These are phyloP conservation scores for Pythium dissimile DNA, from an alignment of 352 stramenopile genomes.

Conservation along the genomic window DNA sequence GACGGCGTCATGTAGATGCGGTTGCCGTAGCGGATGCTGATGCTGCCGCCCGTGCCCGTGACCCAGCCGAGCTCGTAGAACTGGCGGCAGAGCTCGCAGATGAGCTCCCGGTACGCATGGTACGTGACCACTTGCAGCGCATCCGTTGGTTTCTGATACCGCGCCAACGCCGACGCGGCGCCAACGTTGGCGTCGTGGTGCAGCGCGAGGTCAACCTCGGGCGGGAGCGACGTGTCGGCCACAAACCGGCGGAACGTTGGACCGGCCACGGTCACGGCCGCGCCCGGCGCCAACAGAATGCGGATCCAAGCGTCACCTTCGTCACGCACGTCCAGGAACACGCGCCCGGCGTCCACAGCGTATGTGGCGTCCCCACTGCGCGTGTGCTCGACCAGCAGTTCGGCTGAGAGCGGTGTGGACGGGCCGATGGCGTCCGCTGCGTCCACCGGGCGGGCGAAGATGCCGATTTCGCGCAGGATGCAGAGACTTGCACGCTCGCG, in stretches of 20 bases:
- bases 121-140: constrained; percentile 39
- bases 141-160: constrained; percentile 42
- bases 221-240: constrained; percentile 16
- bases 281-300: constrained; percentile 34
- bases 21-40: constrained; percentile 91
- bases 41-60: constrained; percentile 93
- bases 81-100: constrained; percentile 70
- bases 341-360: constrained; percentile 33
- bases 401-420: constrained; percentile 18
- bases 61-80: constrained; percentile 90
- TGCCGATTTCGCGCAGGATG: constrained; percentile 51
- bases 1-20: constrained; percentile 95
- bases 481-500: constrained; percentile 55
- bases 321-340: constrained; percentile 67
- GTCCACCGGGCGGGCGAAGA: constrained; percentile 21
- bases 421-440: background rate
- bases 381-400: constrained; percentile 49
- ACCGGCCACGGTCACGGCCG: constrained; percentile 27
- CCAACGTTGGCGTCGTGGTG: background rate
- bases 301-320: constrained; percentile 70
- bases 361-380: constrained; percentile 26
- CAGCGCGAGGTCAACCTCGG: constrained; percentile 18
- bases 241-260: constrained; percentile 48
- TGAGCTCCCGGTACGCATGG: constrained; percentile 51
- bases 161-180: constrained; percentile 20